Percentiles rank a stretch among this genome's conserved stretches.
Conservation (phyloP, 306 rosid species). For the Vigna angularis region DNA sequence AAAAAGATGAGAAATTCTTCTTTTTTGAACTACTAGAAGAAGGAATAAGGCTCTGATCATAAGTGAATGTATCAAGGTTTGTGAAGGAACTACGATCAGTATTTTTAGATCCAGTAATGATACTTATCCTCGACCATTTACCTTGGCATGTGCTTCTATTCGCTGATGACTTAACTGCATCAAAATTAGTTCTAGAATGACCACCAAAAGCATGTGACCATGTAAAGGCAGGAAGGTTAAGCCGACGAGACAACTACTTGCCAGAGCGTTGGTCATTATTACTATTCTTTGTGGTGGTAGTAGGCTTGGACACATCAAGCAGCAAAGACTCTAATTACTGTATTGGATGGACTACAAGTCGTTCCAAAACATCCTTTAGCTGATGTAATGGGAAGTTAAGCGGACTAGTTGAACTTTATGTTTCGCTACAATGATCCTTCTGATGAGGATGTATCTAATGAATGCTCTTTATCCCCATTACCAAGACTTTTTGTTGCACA, state of each 20-base stretch:
- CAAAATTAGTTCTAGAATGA: constrained; percentile 78
- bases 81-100: constrained; percentile 57
- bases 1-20: constrained; percentile 40
- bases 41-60: constrained; percentile 82
- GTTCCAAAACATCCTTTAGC: constrained; percentile 74
- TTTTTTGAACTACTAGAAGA: constrained; percentile 60
- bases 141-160: constrained; percentile 82
- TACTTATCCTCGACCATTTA: constrained; percentile 76
- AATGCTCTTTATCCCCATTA: constrained; percentile 59
- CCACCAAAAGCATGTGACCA: constrained; percentile 91
- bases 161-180: constrained; percentile 68
- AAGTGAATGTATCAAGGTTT: constrained; percentile 72
- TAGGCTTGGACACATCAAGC: constrained; percentile 77
- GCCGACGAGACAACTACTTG: constrained; percentile 75
- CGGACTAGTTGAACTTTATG: constrained; percentile 61
- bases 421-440: constrained; percentile 66
- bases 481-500: constrained; percentile 58
- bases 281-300: constrained; percentile 59
- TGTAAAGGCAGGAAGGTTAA: constrained; percentile 81
- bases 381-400: constrained; percentile 67
- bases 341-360: constrained; percentile 68
- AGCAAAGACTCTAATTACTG: constrained; percentile 89
- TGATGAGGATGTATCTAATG: constrained; percentile 54
- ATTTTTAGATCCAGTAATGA: constrained; percentile 51
- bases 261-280: constrained; percentile 65